Evolutionary conservation across 345 rosid species (phyloP).

Genomic region (Cardiospermum halicacabum): DNA sequence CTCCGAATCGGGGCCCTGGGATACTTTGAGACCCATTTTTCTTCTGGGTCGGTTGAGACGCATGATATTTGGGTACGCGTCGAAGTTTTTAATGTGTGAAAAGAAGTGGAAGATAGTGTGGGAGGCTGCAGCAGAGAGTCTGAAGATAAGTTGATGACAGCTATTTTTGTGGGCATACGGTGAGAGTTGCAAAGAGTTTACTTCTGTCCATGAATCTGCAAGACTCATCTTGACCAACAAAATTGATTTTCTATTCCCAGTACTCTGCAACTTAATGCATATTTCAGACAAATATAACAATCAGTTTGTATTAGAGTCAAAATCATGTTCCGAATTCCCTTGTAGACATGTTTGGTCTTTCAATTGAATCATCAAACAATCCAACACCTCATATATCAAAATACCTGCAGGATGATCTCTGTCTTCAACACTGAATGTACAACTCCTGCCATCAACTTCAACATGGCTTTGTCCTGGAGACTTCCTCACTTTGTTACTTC

Average conservation of each 20-base stretch:
- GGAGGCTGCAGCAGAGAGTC: slow-evolving; percentile 27
- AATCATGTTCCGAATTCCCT: slow-evolving; percentile 4
- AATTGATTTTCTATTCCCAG: too few relatives aligned
- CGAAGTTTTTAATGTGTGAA: not conserved
- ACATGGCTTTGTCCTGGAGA: slow-evolving; percentile 51
- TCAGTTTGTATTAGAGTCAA: not conserved
- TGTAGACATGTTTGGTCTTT: slow-evolving; percentile 15
- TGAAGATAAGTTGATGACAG: not conserved
- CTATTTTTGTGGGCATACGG: too few relatives aligned
- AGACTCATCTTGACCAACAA: too few relatives aligned
- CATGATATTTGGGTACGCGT: slow-evolving; percentile 25
- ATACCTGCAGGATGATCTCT: slow-evolving; percentile 27
- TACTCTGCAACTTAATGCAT: too few relatives aligned
- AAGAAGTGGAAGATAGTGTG: slow-evolving; percentile 14
- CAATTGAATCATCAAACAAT: slow-evolving; percentile 34
- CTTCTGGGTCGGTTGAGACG: slow-evolving; percentile 47
- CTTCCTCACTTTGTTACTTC: slow-evolving; percentile 37
- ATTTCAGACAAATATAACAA: not conserved
- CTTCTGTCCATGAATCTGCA: too few relatives aligned
- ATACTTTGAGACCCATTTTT: slow-evolving; percentile 28
- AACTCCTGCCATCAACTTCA: slow-evolving; percentile 36
- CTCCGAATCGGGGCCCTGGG: slow-evolving; percentile 37
- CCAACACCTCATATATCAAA: slow-evolving; percentile 26
- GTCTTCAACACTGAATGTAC: slow-evolving; percentile 50
- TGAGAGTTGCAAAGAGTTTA: too few relatives aligned